Evolutionary conservation across 169 alveolate species (phyloP).

Genomic region (Cryptosporidium ryanae): DNA sequence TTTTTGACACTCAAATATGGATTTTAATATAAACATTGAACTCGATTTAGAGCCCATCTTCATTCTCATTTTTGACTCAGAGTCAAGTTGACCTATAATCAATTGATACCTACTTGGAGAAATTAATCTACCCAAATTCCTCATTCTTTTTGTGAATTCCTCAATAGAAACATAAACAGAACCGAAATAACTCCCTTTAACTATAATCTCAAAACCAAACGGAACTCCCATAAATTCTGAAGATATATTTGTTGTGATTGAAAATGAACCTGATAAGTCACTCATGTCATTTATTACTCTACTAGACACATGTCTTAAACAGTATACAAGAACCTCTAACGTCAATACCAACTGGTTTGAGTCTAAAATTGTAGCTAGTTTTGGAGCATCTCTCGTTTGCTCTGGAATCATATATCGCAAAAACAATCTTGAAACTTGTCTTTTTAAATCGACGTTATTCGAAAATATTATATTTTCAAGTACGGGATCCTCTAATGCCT

Average conservation of each 20-base stretch:
- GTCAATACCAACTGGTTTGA: too few relatives aligned
- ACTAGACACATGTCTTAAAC: slow-evolving; percentile 1
- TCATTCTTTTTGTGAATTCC: slow-evolving; percentile 1
- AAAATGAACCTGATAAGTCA: slow-evolving; percentile 5
- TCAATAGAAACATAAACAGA: slow-evolving; percentile 13
- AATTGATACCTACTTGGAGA: slow-evolving; percentile 1
- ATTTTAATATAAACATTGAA: not conserved
- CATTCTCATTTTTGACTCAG: not conserved
- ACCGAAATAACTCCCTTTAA: slow-evolving; percentile 17
- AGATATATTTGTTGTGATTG: not conserved
- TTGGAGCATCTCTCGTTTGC: too few relatives aligned
- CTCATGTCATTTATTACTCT: slow-evolving; percentile 9
- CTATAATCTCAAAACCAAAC: slow-evolving; percentile 21
- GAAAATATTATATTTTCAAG: too few relatives aligned
- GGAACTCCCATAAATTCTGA: slow-evolving; percentile 37
- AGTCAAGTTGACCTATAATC: not conserved
- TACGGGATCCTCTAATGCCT: too few relatives aligned
- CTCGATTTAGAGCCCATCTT: not conserved
- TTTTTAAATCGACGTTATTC: too few relatives aligned
- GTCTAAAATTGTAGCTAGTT: too few relatives aligned
- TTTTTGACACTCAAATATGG: slow-evolving; percentile 13
- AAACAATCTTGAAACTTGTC: too few relatives aligned
- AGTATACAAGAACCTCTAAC: slow-evolving; percentile 9
- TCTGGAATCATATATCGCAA: too few relatives aligned
- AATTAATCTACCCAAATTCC: not conserved